These are phyloP conservation scores for Podospora tetraspora DNA, from an alignment of 495 filamentous ascomycete genomes.

Conservation along the genomic window DNA sequence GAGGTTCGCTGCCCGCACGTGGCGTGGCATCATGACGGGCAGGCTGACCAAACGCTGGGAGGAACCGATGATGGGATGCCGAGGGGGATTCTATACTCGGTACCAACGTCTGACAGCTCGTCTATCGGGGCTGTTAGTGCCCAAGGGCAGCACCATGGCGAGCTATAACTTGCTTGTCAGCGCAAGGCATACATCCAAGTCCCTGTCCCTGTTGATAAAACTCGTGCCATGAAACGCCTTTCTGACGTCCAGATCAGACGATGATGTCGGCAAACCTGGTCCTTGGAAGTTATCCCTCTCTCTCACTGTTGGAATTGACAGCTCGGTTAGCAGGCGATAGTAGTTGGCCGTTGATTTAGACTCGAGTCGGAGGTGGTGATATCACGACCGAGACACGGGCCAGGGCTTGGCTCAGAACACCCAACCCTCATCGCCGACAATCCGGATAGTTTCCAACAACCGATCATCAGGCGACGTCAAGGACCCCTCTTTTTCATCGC, in stretches of 20 bases:
- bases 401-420: too few relatives aligned
- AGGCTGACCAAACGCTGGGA: background rate
- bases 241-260: background rate
- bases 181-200: background rate
- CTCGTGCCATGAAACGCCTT: background rate
- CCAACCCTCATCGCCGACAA: too few relatives aligned
- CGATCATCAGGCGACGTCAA: background rate
- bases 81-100: background rate
- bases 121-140: background rate
- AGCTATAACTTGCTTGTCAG: background rate
- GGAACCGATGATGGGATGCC: background rate
- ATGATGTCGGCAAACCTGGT: background rate
- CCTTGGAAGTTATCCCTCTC: background rate
- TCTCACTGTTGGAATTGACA: background rate
- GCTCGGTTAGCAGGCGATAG: background rate
- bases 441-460: too few relatives aligned
- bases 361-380: background rate
- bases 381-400: background rate
- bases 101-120: background rate
- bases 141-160: background rate
- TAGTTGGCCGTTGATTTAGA: background rate
- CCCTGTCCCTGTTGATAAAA: background rate
- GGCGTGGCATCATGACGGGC: constrained; percentile 7
- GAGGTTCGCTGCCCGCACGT: constrained; percentile 1
- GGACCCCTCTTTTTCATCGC: background rate